Conservation (phyloP, 2,329 filamentous ascomycete species). For the Thielaviopsis punctulata region DNA sequence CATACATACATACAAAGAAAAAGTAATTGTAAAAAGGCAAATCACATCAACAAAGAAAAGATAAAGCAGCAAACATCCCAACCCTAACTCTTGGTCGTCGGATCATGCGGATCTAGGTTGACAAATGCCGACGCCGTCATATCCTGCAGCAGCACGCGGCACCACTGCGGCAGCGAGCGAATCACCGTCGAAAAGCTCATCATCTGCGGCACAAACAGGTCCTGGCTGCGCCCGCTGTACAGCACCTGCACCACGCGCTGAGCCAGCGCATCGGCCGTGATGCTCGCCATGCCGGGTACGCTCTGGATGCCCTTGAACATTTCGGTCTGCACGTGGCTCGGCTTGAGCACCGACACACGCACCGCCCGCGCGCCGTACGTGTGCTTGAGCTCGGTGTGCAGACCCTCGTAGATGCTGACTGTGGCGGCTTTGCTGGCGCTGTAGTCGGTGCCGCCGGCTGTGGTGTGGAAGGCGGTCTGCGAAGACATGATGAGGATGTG, state of each 20-base stretch:
- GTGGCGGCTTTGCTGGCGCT: slow-evolving; percentile 39
- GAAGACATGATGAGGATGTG: slow-evolving; percentile 41
- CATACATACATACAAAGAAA: too few relatives aligned
- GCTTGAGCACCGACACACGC: slow-evolving; percentile 17
- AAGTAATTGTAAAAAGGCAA: too few relatives aligned
- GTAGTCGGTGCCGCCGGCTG: slow-evolving; percentile 43
- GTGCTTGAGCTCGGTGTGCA: slow-evolving; percentile 31
- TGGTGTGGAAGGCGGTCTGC: slow-evolving; percentile 34
- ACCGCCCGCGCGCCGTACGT: slow-evolving; percentile 37
- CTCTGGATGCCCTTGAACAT: slow-evolving; percentile 18
- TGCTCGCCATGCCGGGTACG: slow-evolving; percentile 9
- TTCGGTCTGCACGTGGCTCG: slow-evolving; percentile 30
- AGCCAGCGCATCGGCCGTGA: slow-evolving; percentile 1
- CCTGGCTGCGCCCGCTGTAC: slow-evolving; percentile 7
- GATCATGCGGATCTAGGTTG: neutral
- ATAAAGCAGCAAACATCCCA: too few relatives aligned
- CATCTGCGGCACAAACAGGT: slow-evolving; percentile 5
- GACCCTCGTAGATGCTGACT: slow-evolving; percentile 40
- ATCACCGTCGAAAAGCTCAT: neutral
- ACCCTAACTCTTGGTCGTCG: neutral
- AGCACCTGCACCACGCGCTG: slow-evolving; percentile 5
- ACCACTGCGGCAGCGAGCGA: slow-evolving; percentile 1
- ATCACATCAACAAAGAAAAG: too few relatives aligned
- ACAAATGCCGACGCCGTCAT: slow-evolving; percentile 5
- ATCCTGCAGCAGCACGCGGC: slow-evolving; percentile 5